Conservation (phyloP, 257 asterid species). For the Plantago major region DNA sequence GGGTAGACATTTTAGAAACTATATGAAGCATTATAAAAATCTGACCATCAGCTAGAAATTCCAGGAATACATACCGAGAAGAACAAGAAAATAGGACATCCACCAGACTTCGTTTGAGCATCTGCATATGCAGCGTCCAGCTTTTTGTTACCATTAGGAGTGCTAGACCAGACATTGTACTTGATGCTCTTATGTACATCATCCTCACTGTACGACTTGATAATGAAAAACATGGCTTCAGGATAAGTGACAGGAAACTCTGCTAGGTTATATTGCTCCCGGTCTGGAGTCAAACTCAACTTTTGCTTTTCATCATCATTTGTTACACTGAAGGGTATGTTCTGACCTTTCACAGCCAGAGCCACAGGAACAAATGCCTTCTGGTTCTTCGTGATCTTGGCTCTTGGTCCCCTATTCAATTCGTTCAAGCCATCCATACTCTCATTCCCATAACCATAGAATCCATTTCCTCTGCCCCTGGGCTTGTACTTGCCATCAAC, state of each 20-base stretch:
- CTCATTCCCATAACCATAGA: conserved; percentile 38
- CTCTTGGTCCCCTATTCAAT: conserved; percentile 70
- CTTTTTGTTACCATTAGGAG: conserved; percentile 48
- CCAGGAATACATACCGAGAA: conserved; percentile 33
- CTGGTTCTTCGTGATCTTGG: conserved; percentile 37
- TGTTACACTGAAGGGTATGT: conserved; percentile 31
- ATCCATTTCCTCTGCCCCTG: conserved; percentile 39
- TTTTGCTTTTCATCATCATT: conserved; percentile 33
- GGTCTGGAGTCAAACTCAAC: conserved; percentile 29
- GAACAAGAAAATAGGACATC: conserved; percentile 42
- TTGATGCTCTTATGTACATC: conserved; percentile 50
- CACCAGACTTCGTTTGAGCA: conserved; percentile 28
- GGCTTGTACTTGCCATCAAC: conserved; percentile 49
- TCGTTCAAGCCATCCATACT: conserved; percentile 58
- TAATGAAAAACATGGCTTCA: conserved; percentile 33
- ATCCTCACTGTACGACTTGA: conserved; percentile 53
- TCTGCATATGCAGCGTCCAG: conserved; percentile 36
- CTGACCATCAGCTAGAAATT: neutral
- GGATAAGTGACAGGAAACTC: conserved; percentile 22
- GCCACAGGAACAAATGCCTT: conserved; percentile 42
- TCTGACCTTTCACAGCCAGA: conserved; percentile 54
- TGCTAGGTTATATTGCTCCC: conserved; percentile 40
- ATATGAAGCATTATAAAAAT: neutral
- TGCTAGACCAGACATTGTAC: conserved; percentile 51
- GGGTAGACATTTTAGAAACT: conserved; percentile 2